These are phyloP conservation scores for Nemania sp. DNA, from an alignment of 2,329 filamentous ascomycete genomes.

Conservation along the genomic window DNA sequence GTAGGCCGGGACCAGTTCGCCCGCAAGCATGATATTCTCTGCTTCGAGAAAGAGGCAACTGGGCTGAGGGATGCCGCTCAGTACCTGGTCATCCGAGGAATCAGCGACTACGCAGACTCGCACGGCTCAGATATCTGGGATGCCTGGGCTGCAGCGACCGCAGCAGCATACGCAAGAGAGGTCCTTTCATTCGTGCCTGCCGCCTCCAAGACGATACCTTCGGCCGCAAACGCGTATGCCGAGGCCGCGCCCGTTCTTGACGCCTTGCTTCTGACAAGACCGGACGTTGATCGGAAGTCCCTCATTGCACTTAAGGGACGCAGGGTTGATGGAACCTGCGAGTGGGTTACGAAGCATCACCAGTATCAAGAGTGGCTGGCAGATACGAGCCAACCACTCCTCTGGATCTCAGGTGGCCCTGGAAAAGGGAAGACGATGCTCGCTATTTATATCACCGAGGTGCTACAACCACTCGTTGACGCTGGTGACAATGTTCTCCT, in stretches of 20 bases:
- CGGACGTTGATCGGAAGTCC: constrained; percentile 14
- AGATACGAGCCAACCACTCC: not conserved
- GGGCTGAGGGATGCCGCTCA: not conserved
- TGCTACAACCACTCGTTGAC: constrained; percentile 6
- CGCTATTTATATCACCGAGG: constrained; percentile 11
- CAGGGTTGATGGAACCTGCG: constrained; percentile 13
- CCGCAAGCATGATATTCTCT: not conserved
- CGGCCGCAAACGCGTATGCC: not conserved
- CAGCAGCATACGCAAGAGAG: constrained; percentile 14
- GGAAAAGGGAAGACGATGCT: constrained; percentile 18
- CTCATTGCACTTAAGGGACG: constrained; percentile 14
- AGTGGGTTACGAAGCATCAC: constrained; percentile 12
- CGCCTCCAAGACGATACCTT: not conserved
- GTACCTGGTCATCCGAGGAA: constrained; percentile 9
- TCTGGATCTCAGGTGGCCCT: constrained; percentile 18
- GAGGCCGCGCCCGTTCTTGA: constrained; percentile 3
- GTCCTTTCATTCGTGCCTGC: not conserved
- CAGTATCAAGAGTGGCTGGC: constrained; percentile 9
- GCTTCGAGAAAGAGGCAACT: not conserved
- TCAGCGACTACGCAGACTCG: constrained; percentile 15
- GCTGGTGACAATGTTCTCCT: not conserved
- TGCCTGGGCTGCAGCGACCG: not conserved
- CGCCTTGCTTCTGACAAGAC: constrained; percentile 12
- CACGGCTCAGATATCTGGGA: constrained; percentile 11
- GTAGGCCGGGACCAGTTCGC: not conserved